Evolutionary conservation across 805 yeast species (phyloP).

Genomic region (Metschnikowia santaceciliae): DNA sequence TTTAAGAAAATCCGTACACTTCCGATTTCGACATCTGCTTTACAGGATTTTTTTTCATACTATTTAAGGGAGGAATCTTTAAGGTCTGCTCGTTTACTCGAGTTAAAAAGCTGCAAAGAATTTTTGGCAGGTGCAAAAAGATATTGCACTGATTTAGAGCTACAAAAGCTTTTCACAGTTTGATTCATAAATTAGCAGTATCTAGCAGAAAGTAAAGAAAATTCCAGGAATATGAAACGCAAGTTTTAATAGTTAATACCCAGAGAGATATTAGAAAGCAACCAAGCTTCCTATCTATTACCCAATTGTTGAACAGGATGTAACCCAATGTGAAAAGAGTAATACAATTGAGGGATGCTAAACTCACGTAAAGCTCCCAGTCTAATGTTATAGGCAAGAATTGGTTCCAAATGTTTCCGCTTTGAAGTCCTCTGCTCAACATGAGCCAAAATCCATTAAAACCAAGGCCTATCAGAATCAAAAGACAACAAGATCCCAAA

Average conservation of each 20-base stretch:
- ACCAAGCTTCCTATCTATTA: constrained; percentile 29
- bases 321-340: constrained; percentile 22
- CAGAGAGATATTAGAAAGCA: constrained; percentile 6
- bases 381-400: constrained; percentile 21
- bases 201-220: neutral
- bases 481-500: constrained; percentile 50
- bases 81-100: neutral
- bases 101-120: neutral
- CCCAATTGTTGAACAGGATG: constrained; percentile 34
- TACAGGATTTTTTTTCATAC: constrained; percentile 1
- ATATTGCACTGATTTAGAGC: neutral
- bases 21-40: neutral
- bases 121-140: neutral
- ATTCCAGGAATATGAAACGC: neutral
- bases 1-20: constrained; percentile 2
- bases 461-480: constrained; percentile 49
- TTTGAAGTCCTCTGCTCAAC: constrained; percentile 6
- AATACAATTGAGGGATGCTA: constrained; percentile 24
- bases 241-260: constrained; percentile 4
- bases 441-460: constrained; percentile 37
- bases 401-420: constrained; percentile 2
- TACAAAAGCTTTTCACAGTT: neutral
- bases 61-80: neutral
- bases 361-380: constrained; percentile 22
- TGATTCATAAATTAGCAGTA: neutral